Conservation (phyloP, 495 filamentous ascomycete species). For the Hyaloscypha bicolor region DNA sequence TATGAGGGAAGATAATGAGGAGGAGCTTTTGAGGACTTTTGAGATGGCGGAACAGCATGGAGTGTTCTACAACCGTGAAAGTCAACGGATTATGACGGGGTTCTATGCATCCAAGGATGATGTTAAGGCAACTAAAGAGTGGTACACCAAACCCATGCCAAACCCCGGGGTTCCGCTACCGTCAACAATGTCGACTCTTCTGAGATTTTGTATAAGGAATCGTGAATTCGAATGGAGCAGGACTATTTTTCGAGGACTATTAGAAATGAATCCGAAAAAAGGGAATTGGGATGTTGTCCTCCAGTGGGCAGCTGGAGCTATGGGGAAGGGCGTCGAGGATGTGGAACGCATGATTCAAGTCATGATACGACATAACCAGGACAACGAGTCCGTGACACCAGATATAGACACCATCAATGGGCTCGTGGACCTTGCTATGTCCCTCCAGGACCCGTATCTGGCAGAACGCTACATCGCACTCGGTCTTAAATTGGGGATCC, state of each 20-base stretch:
- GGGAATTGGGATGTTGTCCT: slow-evolving; percentile 69
- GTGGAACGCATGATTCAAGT: slow-evolving; percentile 68
- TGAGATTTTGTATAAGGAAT: slow-evolving; percentile 59
- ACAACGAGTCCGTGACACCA: slow-evolving; percentile 48
- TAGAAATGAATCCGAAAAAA: slow-evolving; percentile 49
- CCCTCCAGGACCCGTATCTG: slow-evolving; percentile 66
- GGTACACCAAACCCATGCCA: slow-evolving; percentile 62
- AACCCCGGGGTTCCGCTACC: slow-evolving; percentile 9
- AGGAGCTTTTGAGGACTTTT: slow-evolving; percentile 50
- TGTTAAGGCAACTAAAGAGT: slow-evolving; percentile 56
- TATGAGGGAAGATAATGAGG: slow-evolving; percentile 60
- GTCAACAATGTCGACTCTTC: slow-evolving; percentile 50
- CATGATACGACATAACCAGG: slow-evolving; percentile 51
- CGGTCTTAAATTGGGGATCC: slow-evolving; percentile 61
- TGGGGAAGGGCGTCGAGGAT: slow-evolving; percentile 69
- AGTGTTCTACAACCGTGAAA: slow-evolving; percentile 35
- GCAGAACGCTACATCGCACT: slow-evolving; percentile 73
- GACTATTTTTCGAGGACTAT: slow-evolving; percentile 60
- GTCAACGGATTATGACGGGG: slow-evolving; percentile 52
- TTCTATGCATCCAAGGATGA: slow-evolving; percentile 55
- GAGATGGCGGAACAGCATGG: slow-evolving; percentile 37
- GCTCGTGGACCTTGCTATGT: slow-evolving; percentile 73
- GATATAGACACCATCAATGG: slow-evolving; percentile 73
- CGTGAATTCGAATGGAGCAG: slow-evolving; percentile 65
- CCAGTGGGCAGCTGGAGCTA: slow-evolving; percentile 70